A percentile compares a stretch with the other conserved stretches of the same genome.
Conservation (phyloP, 805 yeast genomes). For the Metschnikowia continentalis region DNA sequence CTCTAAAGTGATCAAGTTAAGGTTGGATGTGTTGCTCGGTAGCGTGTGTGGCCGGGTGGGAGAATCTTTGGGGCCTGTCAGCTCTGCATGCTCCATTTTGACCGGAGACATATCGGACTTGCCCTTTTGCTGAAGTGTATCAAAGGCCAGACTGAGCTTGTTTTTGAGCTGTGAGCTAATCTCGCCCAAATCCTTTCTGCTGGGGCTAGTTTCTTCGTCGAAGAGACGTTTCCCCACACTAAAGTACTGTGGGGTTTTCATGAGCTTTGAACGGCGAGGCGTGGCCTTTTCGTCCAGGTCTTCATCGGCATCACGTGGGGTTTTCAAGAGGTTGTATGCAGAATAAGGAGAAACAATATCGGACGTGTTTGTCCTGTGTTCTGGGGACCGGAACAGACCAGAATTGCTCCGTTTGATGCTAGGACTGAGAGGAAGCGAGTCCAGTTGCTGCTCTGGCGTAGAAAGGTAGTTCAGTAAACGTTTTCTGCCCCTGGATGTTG, state of each 20-base stretch:
- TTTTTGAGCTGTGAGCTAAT: slow-evolving; percentile 37
- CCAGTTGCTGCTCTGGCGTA: slow-evolving; percentile 35
- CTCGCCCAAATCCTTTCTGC: slow-evolving; percentile 33
- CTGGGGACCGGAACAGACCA: slow-evolving; percentile 32
- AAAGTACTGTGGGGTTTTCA: slow-evolving; percentile 39
- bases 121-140: slow-evolving; percentile 31
- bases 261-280: slow-evolving; percentile 23
- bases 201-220: slow-evolving; percentile 24
- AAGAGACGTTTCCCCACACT: slow-evolving; percentile 37
- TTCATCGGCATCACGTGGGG: slow-evolving; percentile 30
- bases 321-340: slow-evolving; percentile 23
- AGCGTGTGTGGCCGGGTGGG: slow-evolving; percentile 22
- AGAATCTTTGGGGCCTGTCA: slow-evolving; percentile 6
- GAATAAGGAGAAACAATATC: slow-evolving; percentile 28
- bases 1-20: slow-evolving; percentile 1
- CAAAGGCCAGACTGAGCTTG: slow-evolving; percentile 37
- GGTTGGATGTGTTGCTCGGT: not conserved
- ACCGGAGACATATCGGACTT: slow-evolving; percentile 13
- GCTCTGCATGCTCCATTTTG: slow-evolving; percentile 23
- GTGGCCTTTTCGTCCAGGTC: slow-evolving; percentile 28
- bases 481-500: slow-evolving; percentile 17
- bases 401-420: slow-evolving; percentile 33
- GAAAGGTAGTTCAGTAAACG: slow-evolving; percentile 29
- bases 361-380: slow-evolving; percentile 22
- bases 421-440: slow-evolving; percentile 35